These are phyloP conservation scores for Corallochytrium limacisporum DNA, from an alignment of 78 protist genomes.

Conservation along the genomic window DNA sequence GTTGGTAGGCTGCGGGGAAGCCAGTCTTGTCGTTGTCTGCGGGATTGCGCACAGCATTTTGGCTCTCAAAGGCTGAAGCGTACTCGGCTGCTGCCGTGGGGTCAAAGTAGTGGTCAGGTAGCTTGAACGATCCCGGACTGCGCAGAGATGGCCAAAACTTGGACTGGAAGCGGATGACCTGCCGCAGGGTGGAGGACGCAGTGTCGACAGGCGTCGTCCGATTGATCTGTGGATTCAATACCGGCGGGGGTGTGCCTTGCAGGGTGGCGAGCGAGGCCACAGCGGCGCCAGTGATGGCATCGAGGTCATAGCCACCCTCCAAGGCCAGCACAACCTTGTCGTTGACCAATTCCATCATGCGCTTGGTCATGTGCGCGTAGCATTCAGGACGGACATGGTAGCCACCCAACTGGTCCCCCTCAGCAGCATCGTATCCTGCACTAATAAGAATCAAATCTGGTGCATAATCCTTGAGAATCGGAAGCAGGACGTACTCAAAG, in stretches of 20 bases:
- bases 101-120: not conserved
- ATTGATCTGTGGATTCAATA: not conserved
- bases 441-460: conserved; percentile 45
- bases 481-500: conserved; percentile 21
- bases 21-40: too few species aligned
- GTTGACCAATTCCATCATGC: not conserved
- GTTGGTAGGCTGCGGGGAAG: too few species aligned
- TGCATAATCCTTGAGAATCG: conserved; percentile 19
- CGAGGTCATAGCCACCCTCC: conserved; percentile 28
- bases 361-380: conserved; percentile 2
- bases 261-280: not conserved
- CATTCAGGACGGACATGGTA: conserved; percentile 11
- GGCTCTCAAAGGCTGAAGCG: too few species aligned
- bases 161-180: not conserved
- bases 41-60: too few species aligned
- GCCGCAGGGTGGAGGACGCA: not conserved
- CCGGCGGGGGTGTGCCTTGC: not conserved
- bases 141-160: not conserved
- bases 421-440: conserved; percentile 62
- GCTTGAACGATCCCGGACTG: not conserved
- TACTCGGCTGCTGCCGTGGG: too few species aligned
- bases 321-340: conserved; percentile 19
- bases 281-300: not conserved
- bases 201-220: not conserved
- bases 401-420: conserved; percentile 32